A percentile compares a stretch with the other conserved stretches of the same genome.
phyloP scores from a whole-genome alignment of 371 early-diverging fungal genomes.

The Mortierella sp. region DNA sequence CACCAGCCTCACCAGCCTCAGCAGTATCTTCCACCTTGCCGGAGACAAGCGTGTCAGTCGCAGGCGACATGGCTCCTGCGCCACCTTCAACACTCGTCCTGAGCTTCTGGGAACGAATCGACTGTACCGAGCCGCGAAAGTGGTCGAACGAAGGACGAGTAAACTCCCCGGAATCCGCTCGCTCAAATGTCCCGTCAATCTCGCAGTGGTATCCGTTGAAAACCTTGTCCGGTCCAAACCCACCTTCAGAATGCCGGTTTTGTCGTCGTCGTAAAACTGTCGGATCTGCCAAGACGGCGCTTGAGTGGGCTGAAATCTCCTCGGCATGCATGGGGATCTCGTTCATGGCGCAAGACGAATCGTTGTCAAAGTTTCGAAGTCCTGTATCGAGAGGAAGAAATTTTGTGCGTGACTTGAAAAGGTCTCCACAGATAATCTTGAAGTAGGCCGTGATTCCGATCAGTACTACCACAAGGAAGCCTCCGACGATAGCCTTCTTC shows the following conservation, averaged over 20 bases:
- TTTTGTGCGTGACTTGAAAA: constrained; percentile 71
- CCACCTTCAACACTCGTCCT: neutral
- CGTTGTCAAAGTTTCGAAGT: constrained; percentile 27
- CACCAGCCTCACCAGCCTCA: neutral
- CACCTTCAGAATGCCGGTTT: neutral
- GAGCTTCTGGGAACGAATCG: neutral
- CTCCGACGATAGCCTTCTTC: constrained; percentile 66
- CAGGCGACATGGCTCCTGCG: neutral
- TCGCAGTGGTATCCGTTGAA: constrained; percentile 6
- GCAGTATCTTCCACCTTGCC: neutral
- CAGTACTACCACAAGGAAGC: constrained; percentile 65
- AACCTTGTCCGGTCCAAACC: neutral
- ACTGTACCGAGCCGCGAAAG: neutral
- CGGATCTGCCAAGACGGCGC: constrained; percentile 8
- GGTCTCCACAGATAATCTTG: constrained; percentile 69
- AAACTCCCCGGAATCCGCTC: neutral
- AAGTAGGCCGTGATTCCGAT: constrained; percentile 68
- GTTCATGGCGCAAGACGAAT: constrained; percentile 39
- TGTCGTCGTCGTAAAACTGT: constrained; percentile 2
- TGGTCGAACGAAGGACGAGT: constrained; percentile 1
- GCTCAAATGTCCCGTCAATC: neutral
- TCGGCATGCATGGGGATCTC: constrained; percentile 19
- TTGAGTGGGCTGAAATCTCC: constrained; percentile 1
- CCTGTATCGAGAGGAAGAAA: constrained; percentile 60
- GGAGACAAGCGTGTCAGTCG: neutral